Evolutionary conservation across 352 stramenopile species (phyloP).

Genomic region (Lagenidium giganteum): DNA sequence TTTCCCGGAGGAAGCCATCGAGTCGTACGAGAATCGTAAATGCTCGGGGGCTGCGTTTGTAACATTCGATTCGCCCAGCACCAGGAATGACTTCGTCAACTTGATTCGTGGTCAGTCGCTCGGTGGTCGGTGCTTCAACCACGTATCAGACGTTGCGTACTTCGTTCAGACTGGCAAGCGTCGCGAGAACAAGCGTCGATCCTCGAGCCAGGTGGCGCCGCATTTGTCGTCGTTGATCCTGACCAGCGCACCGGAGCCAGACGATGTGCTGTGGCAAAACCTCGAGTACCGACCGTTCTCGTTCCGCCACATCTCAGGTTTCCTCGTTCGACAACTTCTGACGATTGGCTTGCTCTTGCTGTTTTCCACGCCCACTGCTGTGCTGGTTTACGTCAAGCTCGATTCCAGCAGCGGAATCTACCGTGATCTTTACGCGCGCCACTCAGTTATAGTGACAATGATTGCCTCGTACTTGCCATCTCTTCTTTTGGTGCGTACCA

Average conservation of each 20-base stretch:
- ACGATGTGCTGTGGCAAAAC: constrained; percentile 78
- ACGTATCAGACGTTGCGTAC: constrained; percentile 23
- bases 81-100: constrained; percentile 50
- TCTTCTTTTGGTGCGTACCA: constrained; percentile 45
- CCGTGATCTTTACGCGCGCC: constrained; percentile 26
- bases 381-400: constrained; percentile 81
- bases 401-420: constrained; percentile 66
- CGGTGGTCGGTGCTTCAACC: constrained; percentile 32
- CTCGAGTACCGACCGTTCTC: constrained; percentile 55
- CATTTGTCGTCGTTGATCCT: constrained; percentile 46
- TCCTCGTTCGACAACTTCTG: constrained; percentile 35
- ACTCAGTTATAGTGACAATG: constrained; percentile 54
- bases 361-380: constrained; percentile 71
- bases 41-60: constrained; percentile 71
- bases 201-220: constrained; percentile 21
- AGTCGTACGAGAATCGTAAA: constrained; percentile 46
- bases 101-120: constrained; percentile 40
- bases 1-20: constrained; percentile 57
- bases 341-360: constrained; percentile 56
- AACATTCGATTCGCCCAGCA: constrained; percentile 57
- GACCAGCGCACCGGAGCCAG: constrained; percentile 61
- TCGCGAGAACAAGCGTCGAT: constrained; percentile 4
- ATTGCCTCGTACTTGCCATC: constrained; percentile 68
- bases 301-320: constrained; percentile 25
- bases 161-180: constrained; percentile 8